Base-by-base conservation (phyloP, 1,284 basidiomycete species). In the Pseudozyma thailandica region DNA sequence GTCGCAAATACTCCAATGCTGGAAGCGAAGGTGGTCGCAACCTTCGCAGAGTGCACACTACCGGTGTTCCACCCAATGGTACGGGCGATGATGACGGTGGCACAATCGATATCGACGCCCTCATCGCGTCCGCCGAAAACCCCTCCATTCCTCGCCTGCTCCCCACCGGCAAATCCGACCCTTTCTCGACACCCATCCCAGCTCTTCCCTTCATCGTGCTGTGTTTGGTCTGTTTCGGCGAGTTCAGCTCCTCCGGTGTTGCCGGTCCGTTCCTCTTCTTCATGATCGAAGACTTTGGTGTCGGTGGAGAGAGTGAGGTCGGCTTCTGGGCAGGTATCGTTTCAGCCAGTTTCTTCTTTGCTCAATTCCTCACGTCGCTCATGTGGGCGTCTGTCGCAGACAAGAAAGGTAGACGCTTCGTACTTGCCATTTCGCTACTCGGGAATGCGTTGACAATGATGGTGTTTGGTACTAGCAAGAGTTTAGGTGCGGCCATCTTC, bases 371-470 rank as follows among this genome's bases (percentile, higher is more conserved):
- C 38, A 98, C 95, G 1, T 95, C 93, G 28, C 85, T 99, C 39
- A 87, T 98, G 60, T 86, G 93, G 95, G 92, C 93, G 43, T 93
- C 92, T 23, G 89, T 94, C 18, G 95, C 95, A 12, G 91, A 95
- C 57, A 91, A 90, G 84, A 92, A 97, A 81, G 93, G 94, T 35
- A 87, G 90, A 38, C 89, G 94, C 26, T 87, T 88, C 12, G 95
- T 98, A 6, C 86, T 98, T 27, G 89, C 91, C 58, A 86, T 91
- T 41, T 94, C 93, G 47, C 85, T 97, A 50, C 84, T 94, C 51
- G 93, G 93, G 20, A 92, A 91, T 80, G 89, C 90, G 0, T 58
- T 91, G 39, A 91, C 92, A 15, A 91, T 87, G 77, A 86, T 90
- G 43, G 84, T 90, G 27, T 98, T 98, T 79, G 95, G 95, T 25